Evolutionary conservation across 805 yeast genomes (phyloP), one percentile per base, ranked within the genome.

Genomic region (Allodekkera sacchari): DNA sequence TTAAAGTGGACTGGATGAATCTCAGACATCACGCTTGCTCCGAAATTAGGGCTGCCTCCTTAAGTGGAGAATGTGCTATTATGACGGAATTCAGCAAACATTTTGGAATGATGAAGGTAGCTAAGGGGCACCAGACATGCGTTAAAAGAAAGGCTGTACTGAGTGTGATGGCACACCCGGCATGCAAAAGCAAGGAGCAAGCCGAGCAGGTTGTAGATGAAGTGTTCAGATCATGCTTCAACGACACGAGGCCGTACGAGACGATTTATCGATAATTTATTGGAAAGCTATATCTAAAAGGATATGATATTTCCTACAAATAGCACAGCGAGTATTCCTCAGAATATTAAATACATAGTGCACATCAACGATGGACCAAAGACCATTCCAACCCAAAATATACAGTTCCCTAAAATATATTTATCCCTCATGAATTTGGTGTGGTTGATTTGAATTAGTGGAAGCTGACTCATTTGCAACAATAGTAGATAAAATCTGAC

Each of bases 1-100:
- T 92, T 64, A 64, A 84, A 33, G 87, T 92, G 3, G 84, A 92
- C 55, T 82, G 95, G 81, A 49, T 68, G 34, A 74, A 89, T 55
- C 61, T 92, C 50, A 73, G 75, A 48, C 98, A 92, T 51, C 97
- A 89, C 52, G 98, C 98, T 1, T 92, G 98, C 55, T 79, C 96
- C 1, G 98, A 92, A 55, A 84, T 92, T 31, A 67, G 98, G 37
- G 98, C 98, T 0, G 79, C 94, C 8, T 78, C 85, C 43, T 64
- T 92, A 15, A 81, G 94, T 50, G 98, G 98, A 6, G 98, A 92
- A 52, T 92, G 98, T 58, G 71, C 97, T 18, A 75, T 89, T 45
- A 71, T 79, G 74, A 83, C 82, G 45, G 95, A 92, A 55, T 77
- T 87, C 46, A 63, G 71, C 35, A 48, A 50, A 32, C 43, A 44